A percentile compares a stretch with the other conserved stretches of the same genome.
These are phyloP conservation scores for Candida glucosophila DNA, from an alignment of 1,139 yeast species.

Conservation along the genomic window DNA sequence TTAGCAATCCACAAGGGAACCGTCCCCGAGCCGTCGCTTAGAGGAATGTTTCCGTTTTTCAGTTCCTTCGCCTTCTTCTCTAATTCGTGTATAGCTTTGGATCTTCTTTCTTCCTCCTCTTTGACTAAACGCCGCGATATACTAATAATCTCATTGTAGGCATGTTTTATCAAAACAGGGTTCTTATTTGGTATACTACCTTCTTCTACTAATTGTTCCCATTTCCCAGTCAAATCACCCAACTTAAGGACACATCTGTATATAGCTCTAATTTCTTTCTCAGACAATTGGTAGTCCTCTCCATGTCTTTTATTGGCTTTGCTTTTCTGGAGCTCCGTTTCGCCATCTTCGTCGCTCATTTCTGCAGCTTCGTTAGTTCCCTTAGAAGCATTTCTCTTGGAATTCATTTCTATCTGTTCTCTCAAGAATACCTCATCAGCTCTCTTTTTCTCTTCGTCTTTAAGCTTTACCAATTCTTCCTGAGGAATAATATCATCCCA, in stretches of 20 bases:
- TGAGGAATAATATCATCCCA: conserved; percentile 99
- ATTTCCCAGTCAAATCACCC: conserved; percentile 74
- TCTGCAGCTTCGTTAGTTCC: conserved; percentile 39
- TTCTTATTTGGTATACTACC: conserved; percentile 83
- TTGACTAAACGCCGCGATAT: conserved; percentile 55
- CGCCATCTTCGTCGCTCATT: conserved; percentile 25
- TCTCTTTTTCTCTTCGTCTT: conserved; percentile 83
- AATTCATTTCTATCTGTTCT: conserved; percentile 83
- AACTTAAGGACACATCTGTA: conserved; percentile 74
- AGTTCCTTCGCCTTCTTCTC: conserved; percentile 57
- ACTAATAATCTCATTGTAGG: conserved; percentile 62
- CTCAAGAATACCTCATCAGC: conserved; percentile 80
- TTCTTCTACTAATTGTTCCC: conserved; percentile 86
- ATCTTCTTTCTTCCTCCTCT: conserved; percentile 59
- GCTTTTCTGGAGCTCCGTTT: conserved; percentile 21
- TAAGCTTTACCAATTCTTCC: conserved; percentile 79
- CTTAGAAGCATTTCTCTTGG: conserved; percentile 72
- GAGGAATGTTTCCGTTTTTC: conserved; percentile 31
- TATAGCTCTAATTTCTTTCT: conserved; percentile 79
- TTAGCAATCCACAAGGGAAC: conserved; percentile 45
- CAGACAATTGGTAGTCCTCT: conserved; percentile 58
- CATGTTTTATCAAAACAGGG: conserved; percentile 71
- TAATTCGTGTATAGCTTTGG: conserved; percentile 44
- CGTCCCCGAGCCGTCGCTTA: conserved; percentile 29
- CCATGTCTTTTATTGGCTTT: conserved; percentile 21